Evolutionary conservation across 768 basidiomycete genomes (phyloP), one percentile per base, ranked within the genome.

Genomic region (Kwoniella europaea): DNA sequence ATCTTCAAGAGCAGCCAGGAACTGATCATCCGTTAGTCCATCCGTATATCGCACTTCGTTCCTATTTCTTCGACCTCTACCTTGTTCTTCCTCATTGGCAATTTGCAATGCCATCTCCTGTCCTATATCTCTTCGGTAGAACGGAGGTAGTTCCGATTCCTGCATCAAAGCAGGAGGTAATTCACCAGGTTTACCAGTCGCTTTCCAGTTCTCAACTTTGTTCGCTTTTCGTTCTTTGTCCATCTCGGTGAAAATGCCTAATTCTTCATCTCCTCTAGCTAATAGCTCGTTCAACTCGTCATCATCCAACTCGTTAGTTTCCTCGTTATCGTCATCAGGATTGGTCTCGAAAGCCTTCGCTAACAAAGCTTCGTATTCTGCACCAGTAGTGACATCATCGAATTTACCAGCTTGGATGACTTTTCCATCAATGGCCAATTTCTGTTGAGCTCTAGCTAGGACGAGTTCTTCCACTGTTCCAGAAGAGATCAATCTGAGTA

Each of bases 391-490:
- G 85, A 96, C 96, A 85, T 98, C 96, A 83, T 99, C 97, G 85
- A 98, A 98, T 57, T 94, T 93, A 87, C 96, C 96, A 64, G 94
- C 94, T 86, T 98, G 96, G 79, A 98, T 98, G 85, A 97, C 96
- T 84, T 99, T 98, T 86, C 96, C 94, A 82, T 99, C 97, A 79
- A 99, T 95, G 79, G 96, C 96, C 35, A 98, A 91, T 86, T 99
- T 99, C 85, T 90, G 92, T 68, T 92, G 89, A 5, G 97, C 97
- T 73, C 94, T 89, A 56, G 93, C 92, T 71, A 98, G 92, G 89
- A 98, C 97, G 3, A 94, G 93, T 85, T 98, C 97, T 85, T 98
- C 97, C 24, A 99, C 94, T 73, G 94, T 96, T 86, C 94, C 94
- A 84, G 97, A 93, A 4, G 96, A 97, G 82, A 99, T 95, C 84